Base-by-base conservation (phyloP, 257 asterid species). In the Penstemon davidsonii region DNA sequence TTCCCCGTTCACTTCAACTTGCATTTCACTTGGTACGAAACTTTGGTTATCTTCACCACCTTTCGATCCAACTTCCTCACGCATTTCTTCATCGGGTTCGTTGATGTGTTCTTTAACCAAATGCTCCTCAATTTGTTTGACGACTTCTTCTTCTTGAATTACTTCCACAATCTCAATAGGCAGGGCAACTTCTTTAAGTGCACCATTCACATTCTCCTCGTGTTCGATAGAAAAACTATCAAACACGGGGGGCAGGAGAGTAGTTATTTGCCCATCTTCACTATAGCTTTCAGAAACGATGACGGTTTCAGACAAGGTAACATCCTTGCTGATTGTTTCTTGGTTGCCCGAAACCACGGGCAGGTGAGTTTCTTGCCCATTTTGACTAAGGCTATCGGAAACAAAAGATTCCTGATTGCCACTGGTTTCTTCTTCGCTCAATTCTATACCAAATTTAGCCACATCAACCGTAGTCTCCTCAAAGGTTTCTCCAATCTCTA, bases 121-220 rank as follows among this genome's bases (percentile, higher is more conserved):
- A 6, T 60, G 43, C 60, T 44, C 47, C 60, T 59, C 77, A 18
- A 45, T 19, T 44, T 61, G 6, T 44, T 57, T 33, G 8, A 2
- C 54, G 50, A 62, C 47, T 52, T 44, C 73, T 25, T 54, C 73
- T 49, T 38, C 15, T 64, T 44, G 68, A n/a, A 9, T 9, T 73
- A 65, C 72, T 60, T 72, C 76, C 65, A 19, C 78, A 37, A 4
- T 19, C 5, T 53, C 73, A 44, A 11, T 4, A 6, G 45, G 37
- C 49, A 60, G 19, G 25, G 5, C n/a, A 47, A 9, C 15, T 71
- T 70, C 71, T 49, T 60, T 11, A 36, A 64, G 49, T 0, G 50
- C 51, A 5, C 38, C 58, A 12, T 66, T 19, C 46, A 1, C 54
- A 46, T 50, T 37, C 25, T 62, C 51, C 51, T 58, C 64, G 4